Conservation (phyloP, 2,329 filamentous ascomycete genomes). For the Metarhizium album region DNA sequence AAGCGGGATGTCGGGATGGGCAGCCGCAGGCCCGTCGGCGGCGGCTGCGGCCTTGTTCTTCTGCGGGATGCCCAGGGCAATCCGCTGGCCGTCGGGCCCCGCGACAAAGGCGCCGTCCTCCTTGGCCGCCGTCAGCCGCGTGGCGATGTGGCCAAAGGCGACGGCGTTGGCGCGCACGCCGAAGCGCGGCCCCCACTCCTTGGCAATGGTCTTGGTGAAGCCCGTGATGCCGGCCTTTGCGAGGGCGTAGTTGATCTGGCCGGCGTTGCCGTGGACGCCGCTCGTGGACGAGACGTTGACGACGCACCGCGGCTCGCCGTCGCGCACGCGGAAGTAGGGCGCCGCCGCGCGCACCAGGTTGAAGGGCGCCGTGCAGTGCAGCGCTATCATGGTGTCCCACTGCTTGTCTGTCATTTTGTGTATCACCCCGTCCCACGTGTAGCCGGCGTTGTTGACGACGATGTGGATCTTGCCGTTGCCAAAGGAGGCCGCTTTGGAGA, state of each 20-base stretch:
- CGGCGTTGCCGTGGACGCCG: slow-evolving; percentile 76
- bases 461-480: slow-evolving; percentile 82
- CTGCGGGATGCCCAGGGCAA: slow-evolving; percentile 62
- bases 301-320: slow-evolving; percentile 66
- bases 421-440: slow-evolving; percentile 87
- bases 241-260: slow-evolving; percentile 81
- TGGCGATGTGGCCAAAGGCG: slow-evolving; percentile 74
- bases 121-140: slow-evolving; percentile 72
- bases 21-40: slow-evolving; percentile 27
- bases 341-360: slow-evolving; percentile 69
- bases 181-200: slow-evolving; percentile 80
- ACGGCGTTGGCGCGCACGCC: slow-evolving; percentile 76
- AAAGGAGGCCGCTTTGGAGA: slow-evolving; percentile 66
- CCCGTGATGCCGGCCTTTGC: slow-evolving; percentile 78
- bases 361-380: slow-evolving; percentile 82
- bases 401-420: slow-evolving; percentile 89
- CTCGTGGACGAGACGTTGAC: slow-evolving; percentile 78
- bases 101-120: slow-evolving; percentile 72
- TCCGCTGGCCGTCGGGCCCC: slow-evolving; percentile 64
- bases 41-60: slow-evolving; percentile 34
- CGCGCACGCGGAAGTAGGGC: slow-evolving; percentile 79
- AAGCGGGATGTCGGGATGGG: slow-evolving; percentile 64
- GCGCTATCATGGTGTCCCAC: slow-evolving; percentile 77
- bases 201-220: slow-evolving; percentile 80
- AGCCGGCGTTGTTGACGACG: slow-evolving; percentile 85